Evolutionary conservation across 768 basidiomycete genomes (phyloP), one percentile per base, ranked within the genome.

Genomic region (Floccularia luteovirens): DNA sequence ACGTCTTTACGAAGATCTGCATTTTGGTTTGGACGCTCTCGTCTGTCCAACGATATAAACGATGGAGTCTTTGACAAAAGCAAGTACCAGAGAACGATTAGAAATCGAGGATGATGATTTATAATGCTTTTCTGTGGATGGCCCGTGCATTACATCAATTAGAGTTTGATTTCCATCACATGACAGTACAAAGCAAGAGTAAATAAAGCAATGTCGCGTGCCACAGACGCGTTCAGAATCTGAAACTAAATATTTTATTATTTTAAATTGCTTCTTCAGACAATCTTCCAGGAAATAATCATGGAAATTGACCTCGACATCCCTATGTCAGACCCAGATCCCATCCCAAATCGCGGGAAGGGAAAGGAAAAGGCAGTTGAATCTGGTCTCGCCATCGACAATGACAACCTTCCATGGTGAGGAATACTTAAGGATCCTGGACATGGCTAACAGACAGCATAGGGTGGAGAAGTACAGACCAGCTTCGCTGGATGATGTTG

Each of bases 1-100:
- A 89, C 89, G 90, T 91, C 70, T 91, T 97, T 43, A 98, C 93
- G 68, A 98, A 97, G 62, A 96, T 97, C 71, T 96, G 92, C 92
- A 96, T 94, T 55, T 66, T 72, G 52, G 53, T 54, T 52, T 67
- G 72, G 75, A 80, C 69, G 81, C 83, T 66, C 72, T 62, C 65
- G 81, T 86, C 89, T 90, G 66, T 90, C 88, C 88, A 90, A 79
- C 86, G 82, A 79, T 55, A 48, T 76, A 50, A 79, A 78, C 78
- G 87, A 64, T 91, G 89, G 88, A 90, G 85, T 91, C 88, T 78
- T 90, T 64, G 83, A 90, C 79, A 70, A 84, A 81, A 80, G 79
- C 77, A 74, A 74, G 72, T 69, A 67, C 71, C 69, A 66, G 56
- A 35, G 47, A 51, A 48, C 45, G 55, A 45, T 53, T 45, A 47